phyloP scores from a whole-genome alignment of 495 filamentous ascomycete genomes.

The Penicillium argentinense region DNA sequence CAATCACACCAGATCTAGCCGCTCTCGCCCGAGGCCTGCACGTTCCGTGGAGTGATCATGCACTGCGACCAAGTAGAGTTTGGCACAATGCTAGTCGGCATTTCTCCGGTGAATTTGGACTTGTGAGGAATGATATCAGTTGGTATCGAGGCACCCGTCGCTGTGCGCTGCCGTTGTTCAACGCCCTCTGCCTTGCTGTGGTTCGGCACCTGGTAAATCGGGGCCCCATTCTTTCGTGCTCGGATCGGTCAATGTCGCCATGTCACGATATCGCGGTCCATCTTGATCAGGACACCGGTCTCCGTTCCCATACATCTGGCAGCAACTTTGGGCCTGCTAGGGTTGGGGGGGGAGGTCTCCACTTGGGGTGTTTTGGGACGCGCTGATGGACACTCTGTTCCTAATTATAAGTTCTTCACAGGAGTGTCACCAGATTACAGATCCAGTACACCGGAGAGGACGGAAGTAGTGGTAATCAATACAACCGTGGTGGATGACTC shows the following conservation, averaged over 20 bases:
- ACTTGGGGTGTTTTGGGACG: not conserved
- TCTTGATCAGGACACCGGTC: slow-evolving; percentile 7
- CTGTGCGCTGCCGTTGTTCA: too few relatives aligned
- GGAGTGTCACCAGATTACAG: too few relatives aligned
- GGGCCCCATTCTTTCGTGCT: slow-evolving; percentile 13
- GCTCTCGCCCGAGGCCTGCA: slow-evolving; percentile 18
- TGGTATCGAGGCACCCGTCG: too few relatives aligned
- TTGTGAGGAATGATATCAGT: slow-evolving; percentile 5
- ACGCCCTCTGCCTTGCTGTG: too few relatives aligned
- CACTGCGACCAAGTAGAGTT: slow-evolving; percentile 20
- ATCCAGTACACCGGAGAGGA: too few relatives aligned
- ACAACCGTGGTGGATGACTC: too few relatives aligned
- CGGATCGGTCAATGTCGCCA: slow-evolving; percentile 20
- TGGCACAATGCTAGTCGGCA: slow-evolving; percentile 15
- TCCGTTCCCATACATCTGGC: too few relatives aligned
- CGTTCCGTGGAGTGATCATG: slow-evolving; percentile 21
- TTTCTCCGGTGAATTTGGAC: slow-evolving; percentile 22
- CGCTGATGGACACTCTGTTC: not conserved
- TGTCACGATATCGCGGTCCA: not conserved
- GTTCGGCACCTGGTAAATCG: too few relatives aligned
- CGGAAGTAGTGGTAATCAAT: too few relatives aligned
- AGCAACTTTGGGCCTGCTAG: too few relatives aligned
- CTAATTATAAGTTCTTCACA: slow-evolving; percentile 23
- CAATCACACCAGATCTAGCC: slow-evolving; percentile 31
- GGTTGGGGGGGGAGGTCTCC: not conserved